Evolutionary conservation across 371 early-diverging fungal species (phyloP).

Genomic region (Entomophthora muscae): DNA sequence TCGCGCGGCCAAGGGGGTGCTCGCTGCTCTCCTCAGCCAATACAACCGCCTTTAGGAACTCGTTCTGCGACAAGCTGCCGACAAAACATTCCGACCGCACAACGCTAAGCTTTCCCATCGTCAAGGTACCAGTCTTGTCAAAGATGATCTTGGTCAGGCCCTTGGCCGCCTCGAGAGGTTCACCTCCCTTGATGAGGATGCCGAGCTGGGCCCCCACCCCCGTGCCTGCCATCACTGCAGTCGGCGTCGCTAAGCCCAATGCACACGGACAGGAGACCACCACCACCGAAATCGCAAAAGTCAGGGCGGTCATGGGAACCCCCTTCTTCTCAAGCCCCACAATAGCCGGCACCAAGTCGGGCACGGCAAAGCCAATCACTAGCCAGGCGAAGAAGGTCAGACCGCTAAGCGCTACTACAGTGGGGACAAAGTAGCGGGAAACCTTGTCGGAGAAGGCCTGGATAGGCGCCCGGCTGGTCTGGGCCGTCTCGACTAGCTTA

Average conservation of each 20-base stretch:
- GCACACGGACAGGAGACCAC: conserved; percentile 97
- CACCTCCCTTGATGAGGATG: conserved; percentile 75
- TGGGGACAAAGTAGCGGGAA: conserved; percentile 81
- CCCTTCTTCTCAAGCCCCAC: conserved; percentile 24
- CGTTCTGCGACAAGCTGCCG: conserved; percentile 9
- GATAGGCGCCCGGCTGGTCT: conserved; percentile 70
- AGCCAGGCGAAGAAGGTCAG: conserved; percentile 68
- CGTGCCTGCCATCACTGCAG: conserved; percentile 96
- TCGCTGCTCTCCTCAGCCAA: conserved; percentile 69
- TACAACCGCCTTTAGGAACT: conserved; percentile 27
- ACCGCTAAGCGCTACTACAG: conserved; percentile 48
- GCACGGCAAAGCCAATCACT: conserved; percentile 26
- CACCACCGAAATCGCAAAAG: conserved; percentile 82
- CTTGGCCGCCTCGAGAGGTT: conserved; percentile 63
- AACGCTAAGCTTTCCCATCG: conserved; percentile 64
- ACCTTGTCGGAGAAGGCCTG: conserved; percentile 67
- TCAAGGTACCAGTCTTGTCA: conserved; percentile 95
- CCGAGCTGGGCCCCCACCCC: conserved; percentile 86
- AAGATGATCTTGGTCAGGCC: conserved; percentile 71
- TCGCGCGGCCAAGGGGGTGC: conserved; percentile 72
- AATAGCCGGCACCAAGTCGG: conserved; percentile 27
- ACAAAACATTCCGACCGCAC: conserved; percentile 18
- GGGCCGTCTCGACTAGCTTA: conserved; percentile 75
- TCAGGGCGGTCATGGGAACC: conserved; percentile 62
- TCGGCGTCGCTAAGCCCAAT: conserved; percentile 86